Evolutionary conservation across 495 filamentous ascomycete genomes (phyloP), one percentile per base, ranked within the genome.

Genomic region (Talaromyces trachyspermus): DNA sequence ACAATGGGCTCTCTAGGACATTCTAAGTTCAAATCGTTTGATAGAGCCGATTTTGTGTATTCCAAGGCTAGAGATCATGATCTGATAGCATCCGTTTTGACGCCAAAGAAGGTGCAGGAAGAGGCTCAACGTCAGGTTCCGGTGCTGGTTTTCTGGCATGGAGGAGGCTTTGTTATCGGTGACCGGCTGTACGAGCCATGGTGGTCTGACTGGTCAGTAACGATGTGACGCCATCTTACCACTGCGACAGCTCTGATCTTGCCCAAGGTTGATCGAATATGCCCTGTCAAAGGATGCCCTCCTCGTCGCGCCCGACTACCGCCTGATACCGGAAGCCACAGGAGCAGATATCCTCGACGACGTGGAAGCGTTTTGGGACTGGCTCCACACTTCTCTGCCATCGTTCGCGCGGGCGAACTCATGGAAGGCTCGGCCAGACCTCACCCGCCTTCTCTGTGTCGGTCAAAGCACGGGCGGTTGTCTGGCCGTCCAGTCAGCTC

Each of bases 261-360:
- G n/a, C n/a, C n/a, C n/a, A n/a, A n/a, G 62, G 60, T 47, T 63
- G 5, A 35, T 54, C 12, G 61, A 67, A 19, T 49, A 64, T 2
- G 61, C 61, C 6, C 29, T 50, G 0, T 23, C 54, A 15, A 49
- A 63, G 20, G 45, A 49, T 32, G 72, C 72, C 14, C 59, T 74
- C 6, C 65, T 71, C 18, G 52, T 73, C 9, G 50, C 62, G 1
- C 58, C 65, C 6, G 68, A 77, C 60, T 76, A 80, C 64, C 74
- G 73, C n/a, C 65, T 80, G n/a, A 22, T 74, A 11, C 74, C 75
- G 18, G 71, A 77, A 43, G 53, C 67, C 22, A 72, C 50, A n/a
- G 69, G 70, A 30, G 24, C 55, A 14, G 65, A 75, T 12, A 63
- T 74, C 50, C 59, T 72, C 46, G 52, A 64, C 19, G 76, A 80